Base-by-base conservation (phyloP, 495 filamentous ascomycete genomes). In the Acidiella bohemica region DNA sequence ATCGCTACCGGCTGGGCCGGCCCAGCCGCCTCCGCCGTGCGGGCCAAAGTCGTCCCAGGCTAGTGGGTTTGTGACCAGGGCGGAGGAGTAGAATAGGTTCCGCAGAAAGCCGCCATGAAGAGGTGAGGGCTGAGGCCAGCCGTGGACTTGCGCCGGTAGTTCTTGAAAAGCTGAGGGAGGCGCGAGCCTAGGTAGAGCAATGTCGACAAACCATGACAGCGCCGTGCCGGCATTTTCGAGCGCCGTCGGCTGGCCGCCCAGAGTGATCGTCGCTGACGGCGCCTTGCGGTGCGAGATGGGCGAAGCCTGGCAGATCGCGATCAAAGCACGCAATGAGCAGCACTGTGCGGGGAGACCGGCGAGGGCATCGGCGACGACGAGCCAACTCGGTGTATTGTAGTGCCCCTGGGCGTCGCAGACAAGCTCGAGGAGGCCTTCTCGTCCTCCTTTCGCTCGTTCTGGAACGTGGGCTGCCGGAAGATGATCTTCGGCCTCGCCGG, bases 81-180 rank as follows among this genome's bases (percentile, higher is more conserved):
- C 80, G 25, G 64, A 46, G 10, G 75, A 78, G 61, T 84, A 84
- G 64, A 81, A 81, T 33, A 80, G 51, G 53, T 84, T 84, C 79
- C 79, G 48, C 67, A 68, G 53, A 84, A 84, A 11, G 79, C 78
- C 9, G 79, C 79, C 33, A 73, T 61, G 59, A 84, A 84, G 28
- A 84, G 70, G 1, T 70, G 51, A 2, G 77, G 74, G 0, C 72
- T 76, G n/a, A 84, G 71, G 12, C 79, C 79, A 16, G 78, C 60
- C 6, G 80, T 83, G 40, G 75, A 80, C 50, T 70, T 72, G 39
- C 79, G 75, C 39, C 57, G 42, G 46, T 72, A 69, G 59, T 84
- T 84, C 47, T 80, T 75, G 59, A 73, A 68, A 22, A 84, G 68
- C 49, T 84, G 79, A 3, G 79, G 79, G 13, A 82, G 66, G 20